These are phyloP conservation scores for Phytophthora sojae DNA, from an alignment of 352 stramenopile species.

Conservation along the genomic window DNA sequence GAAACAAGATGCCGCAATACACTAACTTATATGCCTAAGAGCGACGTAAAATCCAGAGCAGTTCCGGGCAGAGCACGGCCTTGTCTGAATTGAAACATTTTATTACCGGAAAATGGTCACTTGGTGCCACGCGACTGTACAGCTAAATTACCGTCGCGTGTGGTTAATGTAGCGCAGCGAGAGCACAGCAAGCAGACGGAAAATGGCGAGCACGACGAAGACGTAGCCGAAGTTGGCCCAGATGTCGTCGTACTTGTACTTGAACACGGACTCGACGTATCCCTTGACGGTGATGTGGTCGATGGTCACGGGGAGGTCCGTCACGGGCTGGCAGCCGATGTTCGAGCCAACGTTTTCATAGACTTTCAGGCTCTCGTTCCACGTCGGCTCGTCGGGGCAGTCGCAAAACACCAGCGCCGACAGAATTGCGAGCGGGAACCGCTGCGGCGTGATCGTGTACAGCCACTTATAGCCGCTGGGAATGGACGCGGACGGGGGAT, in stretches of 20 bases:
- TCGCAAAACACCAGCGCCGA: conserved; percentile 40
- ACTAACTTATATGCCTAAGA: no score
- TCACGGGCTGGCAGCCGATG: conserved; percentile 33
- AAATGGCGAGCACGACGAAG: conserved; percentile 34
- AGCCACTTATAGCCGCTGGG: conserved; percentile 46
- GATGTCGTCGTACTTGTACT: conserved; percentile 29
- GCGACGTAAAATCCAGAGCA: no score
- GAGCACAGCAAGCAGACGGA: conserved; percentile 31
- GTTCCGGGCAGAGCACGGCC: no score
- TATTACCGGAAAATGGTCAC: not conserved
- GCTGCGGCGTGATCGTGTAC: conserved; percentile 41
- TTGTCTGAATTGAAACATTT: no score
- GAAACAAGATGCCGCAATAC: no score
- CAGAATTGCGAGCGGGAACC: conserved; percentile 40
- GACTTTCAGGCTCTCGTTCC: conserved; percentile 19
- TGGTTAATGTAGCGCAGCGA: conserved; percentile 49
- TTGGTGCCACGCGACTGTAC: not conserved
- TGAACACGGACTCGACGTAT: conserved; percentile 30
- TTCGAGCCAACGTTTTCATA: conserved; percentile 27
- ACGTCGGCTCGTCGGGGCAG: conserved; percentile 31
- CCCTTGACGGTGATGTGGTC: conserved; percentile 24
- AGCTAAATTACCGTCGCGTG: conserved; percentile 7
- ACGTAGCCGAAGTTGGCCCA: conserved; percentile 37
- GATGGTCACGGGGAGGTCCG: conserved; percentile 17
- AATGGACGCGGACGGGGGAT: conserved; percentile 38